Evolutionary conservation across 1,284 basidiomycete species (phyloP).

Genomic region (Thecaphora thlaspeos): DNA sequence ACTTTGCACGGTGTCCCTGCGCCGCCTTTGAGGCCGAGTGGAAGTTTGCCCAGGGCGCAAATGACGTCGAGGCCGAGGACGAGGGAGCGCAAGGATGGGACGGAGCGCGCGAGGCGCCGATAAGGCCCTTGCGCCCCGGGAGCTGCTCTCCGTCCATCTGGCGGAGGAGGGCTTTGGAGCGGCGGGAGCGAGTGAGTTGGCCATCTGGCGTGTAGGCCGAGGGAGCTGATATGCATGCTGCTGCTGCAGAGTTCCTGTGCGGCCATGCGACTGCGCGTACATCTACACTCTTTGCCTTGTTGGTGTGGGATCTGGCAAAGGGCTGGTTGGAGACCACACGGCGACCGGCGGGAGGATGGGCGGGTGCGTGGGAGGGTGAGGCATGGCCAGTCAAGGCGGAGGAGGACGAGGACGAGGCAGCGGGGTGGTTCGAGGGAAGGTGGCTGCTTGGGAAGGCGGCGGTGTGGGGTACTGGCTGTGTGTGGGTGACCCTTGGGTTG

Average conservation of each 20-base stretch:
- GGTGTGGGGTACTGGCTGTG: slow-evolving; percentile 59
- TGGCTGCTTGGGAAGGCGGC: slow-evolving; percentile 4
- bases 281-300: slow-evolving; percentile 35
- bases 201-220: background rate
- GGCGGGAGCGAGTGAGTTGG: background rate
- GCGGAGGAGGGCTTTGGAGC: slow-evolving; percentile 9
- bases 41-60: too few species aligned
- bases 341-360: slow-evolving; percentile 3
- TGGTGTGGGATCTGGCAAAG: slow-evolving; percentile 7
- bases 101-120: slow-evolving; percentile 3
- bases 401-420: too few species aligned
- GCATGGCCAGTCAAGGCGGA: too few species aligned
- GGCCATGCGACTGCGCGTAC: slow-evolving; percentile 21
- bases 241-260: background rate
- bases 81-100: background rate
- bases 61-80: background rate
- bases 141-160: slow-evolving; percentile 15
- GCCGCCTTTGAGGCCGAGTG: slow-evolving; percentile 9
- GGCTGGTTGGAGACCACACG: slow-evolving; percentile 23
- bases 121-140: slow-evolving; percentile 17
- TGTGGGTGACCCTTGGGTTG: slow-evolving; percentile 58
- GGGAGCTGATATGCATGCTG: background rate
- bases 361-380: background rate
- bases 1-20: slow-evolving; percentile 2
- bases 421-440: too few species aligned